A percentile compares a stretch with the other conserved stretches of the same genome.
phyloP scores from a whole-genome alignment of 257 asterid species.

The Fraxinus excelsior region DNA sequence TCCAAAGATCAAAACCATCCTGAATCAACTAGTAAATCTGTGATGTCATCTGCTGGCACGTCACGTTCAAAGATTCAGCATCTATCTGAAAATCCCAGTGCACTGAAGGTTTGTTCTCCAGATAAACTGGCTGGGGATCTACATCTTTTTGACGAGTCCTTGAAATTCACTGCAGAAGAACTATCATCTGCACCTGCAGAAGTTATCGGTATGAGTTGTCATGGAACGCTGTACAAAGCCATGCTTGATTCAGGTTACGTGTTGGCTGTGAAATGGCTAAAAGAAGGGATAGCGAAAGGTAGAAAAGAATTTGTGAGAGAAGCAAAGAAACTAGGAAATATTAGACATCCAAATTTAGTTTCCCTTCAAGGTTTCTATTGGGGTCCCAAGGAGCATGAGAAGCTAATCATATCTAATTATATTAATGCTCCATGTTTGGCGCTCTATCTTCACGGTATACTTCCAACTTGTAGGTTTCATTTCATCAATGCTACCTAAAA shows the following conservation, averaged over 20 bases:
- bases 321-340: constrained; percentile 75
- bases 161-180: constrained; percentile 72
- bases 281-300: constrained; percentile 79
- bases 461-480: background rate
- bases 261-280: constrained; percentile 76
- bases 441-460: constrained; percentile 64
- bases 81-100: constrained; percentile 40
- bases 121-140: constrained; percentile 86
- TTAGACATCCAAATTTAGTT: constrained; percentile 68
- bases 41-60: constrained; percentile 35
- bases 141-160: constrained; percentile 61
- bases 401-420: constrained; percentile 67
- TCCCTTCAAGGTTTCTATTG: constrained; percentile 80
- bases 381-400: constrained; percentile 92
- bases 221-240: constrained; percentile 78
- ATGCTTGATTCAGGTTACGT: constrained; percentile 57
- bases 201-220: constrained; percentile 82
- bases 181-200: constrained; percentile 87
- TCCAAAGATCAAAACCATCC: constrained; percentile 31
- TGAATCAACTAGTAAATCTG: constrained; percentile 45
- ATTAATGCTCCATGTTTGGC: constrained; percentile 68
- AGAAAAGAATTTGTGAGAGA: constrained; percentile 77
- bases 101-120: constrained; percentile 67
- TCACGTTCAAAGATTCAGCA: constrained; percentile 38
- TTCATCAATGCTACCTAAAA: background rate